A percentile compares a stretch with the other conserved stretches of the same genome.
Evolutionary conservation across 139 green algal genomes (phyloP).

Genomic region (Micractinium sp.): DNA sequence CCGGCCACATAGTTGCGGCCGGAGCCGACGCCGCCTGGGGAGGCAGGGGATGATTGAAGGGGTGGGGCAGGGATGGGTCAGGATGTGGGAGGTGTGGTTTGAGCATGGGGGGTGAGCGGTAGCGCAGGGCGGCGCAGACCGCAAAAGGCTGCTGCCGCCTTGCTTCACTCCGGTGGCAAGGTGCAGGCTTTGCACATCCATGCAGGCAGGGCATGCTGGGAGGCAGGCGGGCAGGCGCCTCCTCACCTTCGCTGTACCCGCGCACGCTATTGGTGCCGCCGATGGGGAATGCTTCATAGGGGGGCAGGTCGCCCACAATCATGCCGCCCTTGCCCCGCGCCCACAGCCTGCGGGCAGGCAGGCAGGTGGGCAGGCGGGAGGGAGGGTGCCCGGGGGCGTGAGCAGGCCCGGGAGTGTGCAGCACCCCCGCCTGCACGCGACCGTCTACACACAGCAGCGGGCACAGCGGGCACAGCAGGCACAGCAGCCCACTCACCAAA

Average conservation of each 20-base stretch:
- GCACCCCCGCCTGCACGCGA: too few relatives aligned
- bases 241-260: conserved; percentile 83
- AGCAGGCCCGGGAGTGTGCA: too few relatives aligned
- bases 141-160: not conserved
- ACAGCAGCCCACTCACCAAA: too few relatives aligned
- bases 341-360: conserved; percentile 41
- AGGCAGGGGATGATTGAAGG: not conserved
- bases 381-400: too few relatives aligned
- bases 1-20: conserved; percentile 84
- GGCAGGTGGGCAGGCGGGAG: not conserved
- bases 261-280: conserved; percentile 93
- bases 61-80: not conserved
- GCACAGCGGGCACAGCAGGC: not conserved
- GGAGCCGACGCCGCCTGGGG: conserved; percentile 81
- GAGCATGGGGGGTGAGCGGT: not conserved
- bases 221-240: not conserved
- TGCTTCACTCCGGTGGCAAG: too few relatives aligned
- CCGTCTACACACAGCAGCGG: too few relatives aligned
- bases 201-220: not conserved
- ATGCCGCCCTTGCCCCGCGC: conserved; percentile 64
- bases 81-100: not conserved
- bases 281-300: conserved; percentile 97
- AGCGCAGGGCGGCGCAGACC: too few relatives aligned
- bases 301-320: conserved; percentile 91
- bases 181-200: not conserved